Evolutionary conservation across 495 filamentous ascomycete species (phyloP), one percentile per base, ranked within the genome.

Genomic region (Hypoxylon perforatum): DNA sequence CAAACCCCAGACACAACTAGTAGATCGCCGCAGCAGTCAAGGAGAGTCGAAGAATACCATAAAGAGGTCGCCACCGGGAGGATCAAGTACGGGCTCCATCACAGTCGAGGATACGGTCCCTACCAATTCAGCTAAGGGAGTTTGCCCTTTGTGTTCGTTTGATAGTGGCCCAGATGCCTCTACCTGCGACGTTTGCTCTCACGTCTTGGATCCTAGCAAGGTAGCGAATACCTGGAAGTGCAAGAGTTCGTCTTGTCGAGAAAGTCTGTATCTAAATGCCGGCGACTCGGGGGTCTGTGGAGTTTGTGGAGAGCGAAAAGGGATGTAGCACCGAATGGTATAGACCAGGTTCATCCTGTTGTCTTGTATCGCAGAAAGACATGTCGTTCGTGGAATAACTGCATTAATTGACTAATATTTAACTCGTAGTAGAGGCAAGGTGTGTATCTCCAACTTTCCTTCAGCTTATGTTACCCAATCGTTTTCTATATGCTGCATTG

Each of bases 221-320:
- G 76, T 87, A 28, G 71, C 78, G 2, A 65, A 77, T 23, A 75
- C 82, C 18, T 92, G 91, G 91, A 78, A 77, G 30, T 92, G 91
- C 67, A 69, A 65, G 17, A 86, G 84, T 69, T 64, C 68, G 12
- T 65, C 74, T 2, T 91, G 90, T 69, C 68, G 72, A 53, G 84
- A 77, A 28, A 81, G 77, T 28, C 28, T 67, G 8, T 92, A 91
- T 71, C 57, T 86, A 46, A 93, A 92, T 67, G 80, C 88, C 2
- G 82, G 80, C 1, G 89, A 92, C 71, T 85, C 78, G 28, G 88
- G 85, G 14, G 66, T 86, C 7, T 93, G 91, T 70, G 89, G 88
- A 17, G 75, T 89, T 21, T 93, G 90, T 70, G 87, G 89, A 14
- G 73, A 73, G 33, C 77, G 78, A 49, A 80, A 69, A 58, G 57